Evolutionary conservation across 495 filamentous ascomycete genomes (phyloP).

Genomic region (Corynascus novoguineensis): DNA sequence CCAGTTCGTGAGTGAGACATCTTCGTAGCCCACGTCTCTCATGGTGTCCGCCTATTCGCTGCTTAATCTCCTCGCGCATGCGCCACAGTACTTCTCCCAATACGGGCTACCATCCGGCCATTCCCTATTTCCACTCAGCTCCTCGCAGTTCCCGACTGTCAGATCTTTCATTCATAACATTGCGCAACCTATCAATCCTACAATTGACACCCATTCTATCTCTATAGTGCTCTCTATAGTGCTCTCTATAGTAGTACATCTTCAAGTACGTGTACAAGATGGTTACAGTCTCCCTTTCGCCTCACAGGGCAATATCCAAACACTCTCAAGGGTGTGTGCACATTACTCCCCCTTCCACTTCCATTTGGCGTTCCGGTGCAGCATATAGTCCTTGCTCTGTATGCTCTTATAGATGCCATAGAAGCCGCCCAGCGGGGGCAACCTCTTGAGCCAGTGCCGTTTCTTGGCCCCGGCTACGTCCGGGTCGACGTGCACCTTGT

Average conservation of each 20-base stretch:
- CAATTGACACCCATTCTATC: neutral
- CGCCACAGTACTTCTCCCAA: no score
- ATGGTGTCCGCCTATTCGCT: no score
- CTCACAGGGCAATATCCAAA: neutral
- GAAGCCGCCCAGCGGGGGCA: conserved; percentile 49
- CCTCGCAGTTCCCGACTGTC: no score
- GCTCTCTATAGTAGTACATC: neutral
- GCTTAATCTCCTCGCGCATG: no score
- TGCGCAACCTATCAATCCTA: neutral
- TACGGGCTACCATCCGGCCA: no score
- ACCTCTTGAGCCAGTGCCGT: conserved; percentile 35
- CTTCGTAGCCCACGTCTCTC: no score
- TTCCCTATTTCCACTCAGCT: no score
- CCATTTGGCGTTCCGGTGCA: conserved; percentile 49
- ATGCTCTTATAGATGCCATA: conserved; percentile 54
- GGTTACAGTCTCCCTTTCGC: neutral
- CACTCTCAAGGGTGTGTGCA: neutral
- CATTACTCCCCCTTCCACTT: conserved; percentile 36
- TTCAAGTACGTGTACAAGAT: neutral
- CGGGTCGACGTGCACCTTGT: conserved; percentile 48
- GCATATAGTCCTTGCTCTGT: conserved; percentile 48
- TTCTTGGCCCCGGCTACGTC: conserved; percentile 23
- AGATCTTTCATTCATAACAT: no score
- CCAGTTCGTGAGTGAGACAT: no score
- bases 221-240: no score